These are phyloP conservation scores for Dentipellis sp. DNA, from an alignment of 768 basidiomycete genomes.

Conservation along the genomic window DNA sequence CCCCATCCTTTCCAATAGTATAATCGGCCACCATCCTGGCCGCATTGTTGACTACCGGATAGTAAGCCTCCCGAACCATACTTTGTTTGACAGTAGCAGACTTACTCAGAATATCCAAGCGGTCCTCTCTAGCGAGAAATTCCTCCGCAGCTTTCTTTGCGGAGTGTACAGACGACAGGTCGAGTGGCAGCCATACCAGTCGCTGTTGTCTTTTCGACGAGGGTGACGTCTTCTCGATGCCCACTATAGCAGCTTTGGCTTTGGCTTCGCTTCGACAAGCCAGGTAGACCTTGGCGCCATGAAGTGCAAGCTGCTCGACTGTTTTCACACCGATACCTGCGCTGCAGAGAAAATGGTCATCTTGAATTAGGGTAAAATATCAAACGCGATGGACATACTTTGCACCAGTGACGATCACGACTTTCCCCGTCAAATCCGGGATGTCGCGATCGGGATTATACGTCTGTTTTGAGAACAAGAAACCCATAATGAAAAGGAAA, in stretches of 20 bases:
- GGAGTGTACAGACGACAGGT: slow-evolving; percentile 37
- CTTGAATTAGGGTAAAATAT: not conserved
- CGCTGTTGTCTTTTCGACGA: slow-evolving; percentile 12
- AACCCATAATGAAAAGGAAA: not conserved
- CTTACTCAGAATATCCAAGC: slow-evolving; percentile 50
- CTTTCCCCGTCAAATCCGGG: slow-evolving; percentile 38
- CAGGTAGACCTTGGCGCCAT: slow-evolving; percentile 20
- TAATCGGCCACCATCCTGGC: slow-evolving; percentile 21
- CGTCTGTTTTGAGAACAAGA: not conserved
- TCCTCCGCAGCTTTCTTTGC: slow-evolving; percentile 41
- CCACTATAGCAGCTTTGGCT: slow-evolving; percentile 9
- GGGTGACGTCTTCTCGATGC: slow-evolving; percentile 10
- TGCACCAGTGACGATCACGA: slow-evolving; percentile 48
- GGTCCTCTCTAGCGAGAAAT: slow-evolving; percentile 38
- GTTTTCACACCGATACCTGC: slow-evolving; percentile 43
- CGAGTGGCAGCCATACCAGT: slow-evolving; percentile 40
- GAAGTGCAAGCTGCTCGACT: slow-evolving; percentile 39
- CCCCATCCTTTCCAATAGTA: slow-evolving; percentile 19
- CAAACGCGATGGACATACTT: slow-evolving; percentile 30
- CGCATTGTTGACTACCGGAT: slow-evolving; percentile 42
- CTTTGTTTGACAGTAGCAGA: not conserved
- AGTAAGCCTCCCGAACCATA: not conserved
- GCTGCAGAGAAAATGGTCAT: slow-evolving; percentile 15
- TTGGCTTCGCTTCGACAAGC: slow-evolving; percentile 10
- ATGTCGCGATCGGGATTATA: slow-evolving; percentile 30